Percentiles rank a stretch among this genome's conserved stretches.
Conservation (phyloP, 768 basidiomycete genomes). For the Leccinum subgranulosum region DNA sequence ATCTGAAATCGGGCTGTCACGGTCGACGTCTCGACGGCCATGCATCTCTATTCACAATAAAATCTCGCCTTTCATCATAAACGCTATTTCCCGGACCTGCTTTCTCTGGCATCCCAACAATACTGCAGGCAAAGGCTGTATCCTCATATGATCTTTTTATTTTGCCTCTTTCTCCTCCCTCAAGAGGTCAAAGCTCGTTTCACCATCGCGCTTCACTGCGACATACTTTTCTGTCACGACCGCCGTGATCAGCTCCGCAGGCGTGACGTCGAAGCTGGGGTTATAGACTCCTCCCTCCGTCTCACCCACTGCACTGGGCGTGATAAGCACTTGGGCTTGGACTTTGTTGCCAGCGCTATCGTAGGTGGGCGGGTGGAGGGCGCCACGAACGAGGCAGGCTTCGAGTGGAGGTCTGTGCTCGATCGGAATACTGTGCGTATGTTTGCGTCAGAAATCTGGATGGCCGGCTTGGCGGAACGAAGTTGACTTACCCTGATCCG, state of each 20-base stretch:
- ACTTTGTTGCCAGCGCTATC: slow-evolving; percentile 44
- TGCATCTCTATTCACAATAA: neutral
- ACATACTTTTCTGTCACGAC: slow-evolving; percentile 96
- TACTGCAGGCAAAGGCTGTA: neutral
- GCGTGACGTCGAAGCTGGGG: slow-evolving; percentile 96
- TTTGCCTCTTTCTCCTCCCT: slow-evolving; percentile 22
- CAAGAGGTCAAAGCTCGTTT: slow-evolving; percentile 60
- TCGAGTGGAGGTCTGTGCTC: slow-evolving; percentile 88
- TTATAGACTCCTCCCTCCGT: slow-evolving; percentile 58
- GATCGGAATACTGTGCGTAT: slow-evolving; percentile 68
- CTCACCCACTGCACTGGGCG: slow-evolving; percentile 53
- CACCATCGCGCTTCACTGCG: slow-evolving; percentile 63
- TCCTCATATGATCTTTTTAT: neutral
- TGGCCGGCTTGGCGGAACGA: neutral
- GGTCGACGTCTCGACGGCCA: neutral
- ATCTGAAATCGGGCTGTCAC: no score
- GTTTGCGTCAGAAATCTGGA: neutral
- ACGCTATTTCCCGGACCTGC: neutral
- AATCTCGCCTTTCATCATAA: neutral
- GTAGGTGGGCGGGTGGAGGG: slow-evolving; percentile 53
- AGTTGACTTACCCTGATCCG: slow-evolving; percentile 51
- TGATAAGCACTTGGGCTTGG: slow-evolving; percentile 81
- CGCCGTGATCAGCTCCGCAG: slow-evolving; percentile 88
- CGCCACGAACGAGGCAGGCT: slow-evolving; percentile 85
- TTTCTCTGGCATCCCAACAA: neutral